Percentiles rank a stretch among this genome's conserved stretches.
These are phyloP conservation scores for Echites panduratus DNA, from an alignment of 257 asterid species.

Conservation along the genomic window DNA sequence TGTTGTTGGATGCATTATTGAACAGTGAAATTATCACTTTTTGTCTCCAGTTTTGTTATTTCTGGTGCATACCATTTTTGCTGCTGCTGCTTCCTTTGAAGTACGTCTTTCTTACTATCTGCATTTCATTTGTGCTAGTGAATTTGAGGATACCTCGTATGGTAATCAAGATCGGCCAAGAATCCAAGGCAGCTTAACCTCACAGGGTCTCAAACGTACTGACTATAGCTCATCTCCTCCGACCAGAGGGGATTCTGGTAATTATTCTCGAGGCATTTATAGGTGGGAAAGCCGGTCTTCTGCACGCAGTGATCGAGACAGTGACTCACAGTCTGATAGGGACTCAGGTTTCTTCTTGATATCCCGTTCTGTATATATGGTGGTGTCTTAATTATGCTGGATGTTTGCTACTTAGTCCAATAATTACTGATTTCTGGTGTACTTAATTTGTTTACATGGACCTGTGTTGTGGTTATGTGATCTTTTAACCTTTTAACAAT, in stretches of 20 bases:
- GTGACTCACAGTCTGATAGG: constrained; percentile 67
- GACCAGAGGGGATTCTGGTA: constrained; percentile 54
- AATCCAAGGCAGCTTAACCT: constrained; percentile 37
- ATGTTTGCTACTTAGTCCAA: background rate
- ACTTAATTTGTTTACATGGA: background rate
- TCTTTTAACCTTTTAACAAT: background rate
- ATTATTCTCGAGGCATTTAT: constrained; percentile 40
- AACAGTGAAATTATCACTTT: background rate
- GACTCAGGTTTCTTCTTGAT: constrained; percentile 58
- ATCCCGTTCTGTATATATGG: constrained; percentile 12
- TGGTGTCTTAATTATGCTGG: background rate
- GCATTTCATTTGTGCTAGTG: constrained; percentile 41
- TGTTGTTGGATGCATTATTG: background rate
- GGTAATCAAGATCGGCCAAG: constrained; percentile 56
- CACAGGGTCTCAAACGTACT: constrained; percentile 51
- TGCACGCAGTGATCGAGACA: constrained; percentile 62
- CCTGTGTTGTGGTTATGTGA: background rate
- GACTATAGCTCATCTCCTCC: constrained; percentile 78
- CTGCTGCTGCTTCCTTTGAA: background rate
- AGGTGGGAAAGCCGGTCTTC: constrained; percentile 79
- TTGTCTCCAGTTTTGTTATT: background rate
- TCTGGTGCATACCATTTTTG: background rate
- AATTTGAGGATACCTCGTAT: constrained; percentile 48
- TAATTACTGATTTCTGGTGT: background rate
- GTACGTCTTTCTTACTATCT: constrained; percentile 14